Conservation (phyloP, 441 rosid species). For the Euphorbia celastroides region DNA sequence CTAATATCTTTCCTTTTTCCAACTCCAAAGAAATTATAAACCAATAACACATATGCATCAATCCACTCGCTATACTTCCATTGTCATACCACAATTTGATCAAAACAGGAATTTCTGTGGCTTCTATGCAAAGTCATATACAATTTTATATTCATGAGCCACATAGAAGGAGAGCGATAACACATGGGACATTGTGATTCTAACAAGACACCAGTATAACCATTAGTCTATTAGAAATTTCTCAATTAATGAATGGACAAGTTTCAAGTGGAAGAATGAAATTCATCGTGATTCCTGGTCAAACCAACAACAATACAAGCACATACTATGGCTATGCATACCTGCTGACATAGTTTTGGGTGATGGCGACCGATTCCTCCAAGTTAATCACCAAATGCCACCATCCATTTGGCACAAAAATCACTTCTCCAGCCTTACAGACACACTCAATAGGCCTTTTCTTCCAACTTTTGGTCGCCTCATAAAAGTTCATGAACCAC, state of each 20-base stretch:
- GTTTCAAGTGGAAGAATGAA: not conserved
- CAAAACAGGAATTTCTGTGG: not conserved
- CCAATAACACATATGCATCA: not conserved
- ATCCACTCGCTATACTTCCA: not conserved
- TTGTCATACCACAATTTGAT: not conserved
- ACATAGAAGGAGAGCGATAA: not conserved
- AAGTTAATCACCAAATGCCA: constrained; percentile 97
- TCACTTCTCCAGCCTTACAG: constrained; percentile 90
- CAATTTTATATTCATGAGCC: too few relatives aligned
- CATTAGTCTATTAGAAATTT: not conserved
- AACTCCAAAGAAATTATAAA: not conserved
- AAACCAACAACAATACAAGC: not conserved
- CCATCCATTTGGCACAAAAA: constrained; percentile 97
- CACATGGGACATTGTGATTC: not conserved
- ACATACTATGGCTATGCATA: constrained; percentile 16
- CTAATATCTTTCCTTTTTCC: not conserved
- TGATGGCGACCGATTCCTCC: constrained; percentile 90
- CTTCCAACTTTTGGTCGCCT: constrained; percentile 61
- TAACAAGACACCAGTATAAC: not conserved
- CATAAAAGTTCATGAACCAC: constrained; percentile 98
- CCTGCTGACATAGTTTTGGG: constrained; percentile 98
- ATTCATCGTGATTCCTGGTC: not conserved
- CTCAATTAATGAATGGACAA: not conserved
- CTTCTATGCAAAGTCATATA: not conserved
- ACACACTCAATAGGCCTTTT: constrained; percentile 79